A percentile compares a stretch with the other conserved stretches of the same genome.
phyloP scores from a whole-genome alignment of 75 land plant genomes.

The Azolla pinnata region DNA sequence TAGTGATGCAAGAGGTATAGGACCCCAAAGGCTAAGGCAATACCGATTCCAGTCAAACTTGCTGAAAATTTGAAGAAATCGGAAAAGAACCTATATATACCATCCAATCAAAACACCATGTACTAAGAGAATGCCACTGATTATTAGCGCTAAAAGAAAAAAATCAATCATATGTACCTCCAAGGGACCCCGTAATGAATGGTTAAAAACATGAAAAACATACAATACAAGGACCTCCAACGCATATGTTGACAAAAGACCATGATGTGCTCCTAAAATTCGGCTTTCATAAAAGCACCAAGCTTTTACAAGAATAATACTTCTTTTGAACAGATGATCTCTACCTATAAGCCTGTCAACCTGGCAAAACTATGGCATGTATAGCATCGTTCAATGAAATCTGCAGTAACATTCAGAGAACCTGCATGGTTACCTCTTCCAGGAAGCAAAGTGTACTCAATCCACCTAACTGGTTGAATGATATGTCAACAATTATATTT shows the following conservation, averaged over 20 bases:
- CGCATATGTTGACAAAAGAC: constrained; percentile 63
- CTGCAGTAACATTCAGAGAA: neutral
- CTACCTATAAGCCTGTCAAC: constrained; percentile 46
- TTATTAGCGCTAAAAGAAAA: neutral
- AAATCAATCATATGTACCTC: constrained; percentile 32
- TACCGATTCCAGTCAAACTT: constrained; percentile 61
- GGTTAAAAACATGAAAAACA: constrained; percentile 49
- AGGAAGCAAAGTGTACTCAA: constrained; percentile 57
- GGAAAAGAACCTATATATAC: constrained; percentile 39
- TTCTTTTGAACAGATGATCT: constrained; percentile 54
- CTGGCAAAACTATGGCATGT: constrained; percentile 12
- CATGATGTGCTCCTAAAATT: constrained; percentile 71
- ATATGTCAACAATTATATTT: constrained; percentile 55
- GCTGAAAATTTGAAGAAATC: constrained; percentile 49
- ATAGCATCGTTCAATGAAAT: neutral
- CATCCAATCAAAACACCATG: neutral
- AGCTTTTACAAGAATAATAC: constrained; percentile 61
- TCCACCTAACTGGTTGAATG: constrained; percentile 63
- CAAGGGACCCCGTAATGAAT: constrained; percentile 45
- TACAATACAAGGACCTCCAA: constrained; percentile 57
- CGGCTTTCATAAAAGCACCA: constrained; percentile 82
- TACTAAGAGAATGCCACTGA: neutral
- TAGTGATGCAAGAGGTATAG: constrained; percentile 29
- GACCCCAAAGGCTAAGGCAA: constrained; percentile 46
- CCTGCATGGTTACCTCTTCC: constrained; percentile 31